Evolutionary conservation across 192 early-diverging fungal species (phyloP), one percentile per base, ranked within the genome.

Genomic region (Dissophora globulifera): DNA sequence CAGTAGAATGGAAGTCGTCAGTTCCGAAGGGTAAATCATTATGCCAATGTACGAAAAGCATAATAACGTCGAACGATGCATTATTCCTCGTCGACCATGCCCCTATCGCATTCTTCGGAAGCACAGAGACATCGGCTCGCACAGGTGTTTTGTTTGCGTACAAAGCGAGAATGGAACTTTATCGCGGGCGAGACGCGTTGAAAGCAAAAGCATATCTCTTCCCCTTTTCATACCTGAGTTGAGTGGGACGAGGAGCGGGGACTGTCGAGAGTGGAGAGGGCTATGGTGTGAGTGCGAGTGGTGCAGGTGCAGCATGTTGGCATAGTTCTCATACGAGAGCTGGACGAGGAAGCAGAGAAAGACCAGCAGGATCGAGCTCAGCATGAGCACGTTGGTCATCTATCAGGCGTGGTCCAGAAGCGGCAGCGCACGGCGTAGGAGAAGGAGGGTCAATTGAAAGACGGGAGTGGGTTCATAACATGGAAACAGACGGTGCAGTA

Each of bases 301-400:
- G 42, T 69, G 67, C 3, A 61, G 58, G 31, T 61, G 58, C 17
- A 69, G 33, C 32, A 69, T 69, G 20, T 60, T 69, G 58, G 67
- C 58, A 27, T 69, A 69, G 58, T 69, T 69, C 43, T 69, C 67
- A 29, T 69, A 69, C 30, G 67, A 69, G 4, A 69, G 42, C 32
- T 69, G 67, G 15, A 69, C 67, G 23, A 69, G 51, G 43, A 61
- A 69, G 43, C 67, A 69, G 9, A 69, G 58, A 35, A 69, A 69
- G 23, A 69, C 58, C 42, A 69, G 26, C 33, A 69, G 42, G 50
- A 69, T 53, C 43, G 67, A 69, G 51, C 67, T 69, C 49, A 69
- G 20, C 42, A 69, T 45, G 50, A 69, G 67, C 50, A 69, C 58
- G 51, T 69, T 69, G 41, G 67, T 55, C 67, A 69, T 69, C 67